Base-by-base conservation (phyloP, 352 stramenopile species). In the Globisporangium cylindrosporum region DNA sequence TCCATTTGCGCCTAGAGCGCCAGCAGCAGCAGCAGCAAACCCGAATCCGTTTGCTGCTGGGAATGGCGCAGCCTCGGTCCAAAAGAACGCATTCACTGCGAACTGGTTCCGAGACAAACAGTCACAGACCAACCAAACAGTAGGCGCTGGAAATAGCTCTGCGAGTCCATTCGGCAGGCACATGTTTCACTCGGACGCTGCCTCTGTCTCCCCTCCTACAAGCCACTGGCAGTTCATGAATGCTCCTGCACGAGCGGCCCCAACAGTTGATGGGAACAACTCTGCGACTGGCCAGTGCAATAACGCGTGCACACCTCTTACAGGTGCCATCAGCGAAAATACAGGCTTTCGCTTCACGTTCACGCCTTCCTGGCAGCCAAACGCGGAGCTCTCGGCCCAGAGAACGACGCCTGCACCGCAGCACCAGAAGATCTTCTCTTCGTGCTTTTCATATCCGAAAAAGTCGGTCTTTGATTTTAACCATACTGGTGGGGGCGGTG, bases 321-420 rank as follows among this genome's bases (percentile, higher is more conserved):
- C 15, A 51, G 43, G 43, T 18, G 18, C 51, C 4, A n/a, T n/a
- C 27, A 29, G 62, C 36, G 14, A 15, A 9, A 29, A 29, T 6
- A 8, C 53, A 38, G 62, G 62, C 9, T 68, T 68, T 22, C 34
- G 54, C 25, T 68, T 68, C 41, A 68, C 55, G 34, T 32, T 49
- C 38, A 49, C 63, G 25, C 63, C 63, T 38, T 63, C 55, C 25
- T 68, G 63, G 63, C 25, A 54, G 10, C 63, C 43, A 27, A 58
- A 22, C 43, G n/a, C 20, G 14, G 32, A 46, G 32, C 14, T 32
- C 22, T 8, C 32, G 6, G 32, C n/a, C 6, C 10, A 32, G 56
- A 27, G 22, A 55, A 8, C 49, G 22, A 18, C n/a, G 20, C 22
- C 49, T 29, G 9, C n/a, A 12, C 32, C 48, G n/a, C 56, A 62